These are phyloP conservation scores for Boechera retrofracta DNA, from an alignment of 345 rosid species.

Conservation along the genomic window DNA sequence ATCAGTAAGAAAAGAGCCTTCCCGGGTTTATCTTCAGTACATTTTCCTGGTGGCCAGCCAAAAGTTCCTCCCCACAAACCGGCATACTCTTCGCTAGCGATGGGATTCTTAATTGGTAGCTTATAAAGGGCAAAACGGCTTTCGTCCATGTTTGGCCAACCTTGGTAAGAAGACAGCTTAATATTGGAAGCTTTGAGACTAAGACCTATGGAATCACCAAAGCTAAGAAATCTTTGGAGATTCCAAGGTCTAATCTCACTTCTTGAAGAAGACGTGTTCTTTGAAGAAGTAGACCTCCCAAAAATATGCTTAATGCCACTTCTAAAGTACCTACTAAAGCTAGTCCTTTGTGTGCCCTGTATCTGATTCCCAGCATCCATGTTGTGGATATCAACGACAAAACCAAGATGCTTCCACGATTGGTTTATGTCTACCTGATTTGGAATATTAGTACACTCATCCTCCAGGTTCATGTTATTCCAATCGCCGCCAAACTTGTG, in stretches of 20 bases:
- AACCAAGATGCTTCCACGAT: conserved; percentile 52
- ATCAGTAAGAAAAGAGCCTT: conserved; percentile 80
- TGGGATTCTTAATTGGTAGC: conserved; percentile 59
- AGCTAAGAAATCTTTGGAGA: conserved; percentile 63
- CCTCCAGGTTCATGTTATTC: conserved; percentile 43
- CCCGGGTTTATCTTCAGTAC: conserved; percentile 70
- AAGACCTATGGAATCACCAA: conserved; percentile 69
- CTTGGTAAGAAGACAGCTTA: conserved; percentile 71
- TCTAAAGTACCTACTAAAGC: conserved; percentile 56
- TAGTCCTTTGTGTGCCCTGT: conserved; percentile 49
- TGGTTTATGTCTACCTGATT: conserved; percentile 53
- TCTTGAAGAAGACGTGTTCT: conserved; percentile 61
- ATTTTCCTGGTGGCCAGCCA: conserved; percentile 87
- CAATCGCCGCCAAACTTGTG: conserved; percentile 51
- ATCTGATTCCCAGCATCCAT: conserved; percentile 49
- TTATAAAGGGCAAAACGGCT: conserved; percentile 78
- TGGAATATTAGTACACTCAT: conserved; percentile 53
- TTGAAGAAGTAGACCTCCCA: conserved; percentile 60
- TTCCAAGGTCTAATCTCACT: conserved; percentile 56
- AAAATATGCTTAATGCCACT: conserved; percentile 62
- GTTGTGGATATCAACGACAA: conserved; percentile 33
- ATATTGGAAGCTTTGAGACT: conserved; percentile 54
- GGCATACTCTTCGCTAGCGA: conserved; percentile 66
- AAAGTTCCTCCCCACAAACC: conserved; percentile 90
- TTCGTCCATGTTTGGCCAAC: conserved; percentile 90